Conservation (phyloP, 2,329 filamentous ascomycete species). For the Arthroderma uncinatum region DNA sequence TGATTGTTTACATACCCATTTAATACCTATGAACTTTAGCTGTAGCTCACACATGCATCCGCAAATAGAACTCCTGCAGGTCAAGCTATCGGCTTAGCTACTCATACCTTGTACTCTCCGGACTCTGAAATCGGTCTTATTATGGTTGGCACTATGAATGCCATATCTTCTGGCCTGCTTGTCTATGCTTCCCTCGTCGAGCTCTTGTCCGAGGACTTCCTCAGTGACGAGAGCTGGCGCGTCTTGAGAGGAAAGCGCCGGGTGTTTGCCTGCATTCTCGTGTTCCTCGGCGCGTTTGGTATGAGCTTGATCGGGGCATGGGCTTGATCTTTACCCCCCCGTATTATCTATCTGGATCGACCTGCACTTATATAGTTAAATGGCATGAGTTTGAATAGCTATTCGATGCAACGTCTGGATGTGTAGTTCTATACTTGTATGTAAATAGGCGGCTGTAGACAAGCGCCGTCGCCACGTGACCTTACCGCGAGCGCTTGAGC, state of each 20-base stretch:
- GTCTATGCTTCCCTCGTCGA: slow-evolving; percentile 70
- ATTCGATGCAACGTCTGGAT: too few relatives aligned
- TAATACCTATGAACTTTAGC: background rate
- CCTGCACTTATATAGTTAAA: background rate
- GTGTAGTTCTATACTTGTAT: background rate
- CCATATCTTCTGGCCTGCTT: slow-evolving; percentile 63
- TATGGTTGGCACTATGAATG: slow-evolving; percentile 73
- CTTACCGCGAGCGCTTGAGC: background rate
- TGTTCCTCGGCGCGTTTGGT: slow-evolving; percentile 52
- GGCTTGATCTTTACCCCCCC: slow-evolving; percentile 39
- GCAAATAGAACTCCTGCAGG: slow-evolving; percentile 56
- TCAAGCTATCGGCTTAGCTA: slow-evolving; percentile 65
- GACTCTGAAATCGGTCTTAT: slow-evolving; percentile 60
- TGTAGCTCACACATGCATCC: background rate
- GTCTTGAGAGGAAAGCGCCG: slow-evolving; percentile 51
- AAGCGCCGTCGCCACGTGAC: background rate
- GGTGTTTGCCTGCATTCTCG: slow-evolving; percentile 51
- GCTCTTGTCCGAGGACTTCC: slow-evolving; percentile 65
- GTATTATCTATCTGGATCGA: background rate
- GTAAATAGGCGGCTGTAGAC: background rate
- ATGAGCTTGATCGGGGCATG: slow-evolving; percentile 66
- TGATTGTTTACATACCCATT: background rate
- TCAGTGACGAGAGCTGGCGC: slow-evolving; percentile 63
- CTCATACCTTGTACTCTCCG: slow-evolving; percentile 65
- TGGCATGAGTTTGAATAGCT: too few relatives aligned